These are phyloP conservation scores for Scleroderma citrinum DNA, from an alignment of 768 basidiomycete genomes.

Conservation along the genomic window DNA sequence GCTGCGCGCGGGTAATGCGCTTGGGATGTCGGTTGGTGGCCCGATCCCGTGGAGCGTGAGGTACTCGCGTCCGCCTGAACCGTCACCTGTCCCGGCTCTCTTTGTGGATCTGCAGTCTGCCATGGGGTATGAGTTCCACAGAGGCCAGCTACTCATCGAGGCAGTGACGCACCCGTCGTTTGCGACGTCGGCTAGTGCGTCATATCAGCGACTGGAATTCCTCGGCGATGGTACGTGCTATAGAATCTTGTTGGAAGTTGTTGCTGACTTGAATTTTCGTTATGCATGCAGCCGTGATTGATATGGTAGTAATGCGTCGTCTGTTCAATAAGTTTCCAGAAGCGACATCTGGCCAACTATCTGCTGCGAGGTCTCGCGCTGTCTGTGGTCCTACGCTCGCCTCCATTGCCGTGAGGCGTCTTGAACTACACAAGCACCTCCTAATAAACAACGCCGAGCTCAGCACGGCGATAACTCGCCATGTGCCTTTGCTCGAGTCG, in stretches of 20 bases:
- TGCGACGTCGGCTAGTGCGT: slow-evolving; percentile 42
- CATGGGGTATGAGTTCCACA: slow-evolving; percentile 67
- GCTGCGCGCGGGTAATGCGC: slow-evolving; percentile 52
- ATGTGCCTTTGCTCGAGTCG: slow-evolving; percentile 52
- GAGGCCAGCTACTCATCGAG: slow-evolving; percentile 59
- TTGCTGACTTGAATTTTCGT: slow-evolving; percentile 8
- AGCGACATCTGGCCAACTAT: slow-evolving; percentile 73
- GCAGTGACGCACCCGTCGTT: slow-evolving; percentile 88
- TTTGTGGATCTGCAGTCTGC: slow-evolving; percentile 52
- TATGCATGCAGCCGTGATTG: slow-evolving; percentile 72
- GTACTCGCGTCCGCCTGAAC: slow-evolving; percentile 32
- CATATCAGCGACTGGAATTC: slow-evolving; percentile 86
- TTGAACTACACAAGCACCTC: slow-evolving; percentile 64
- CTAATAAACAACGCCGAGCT: slow-evolving; percentile 67
- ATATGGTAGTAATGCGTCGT: slow-evolving; percentile 66
- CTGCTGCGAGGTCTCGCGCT: slow-evolving; percentile 61
- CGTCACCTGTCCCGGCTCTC: slow-evolving; percentile 37
- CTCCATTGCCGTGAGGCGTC: slow-evolving; percentile 55
- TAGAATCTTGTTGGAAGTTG: not conserved
- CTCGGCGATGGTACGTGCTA: slow-evolving; percentile 73
- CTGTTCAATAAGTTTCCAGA: slow-evolving; percentile 63
- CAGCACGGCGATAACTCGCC: slow-evolving; percentile 54
- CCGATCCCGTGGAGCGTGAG: slow-evolving; percentile 60
- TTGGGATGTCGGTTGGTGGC: slow-evolving; percentile 74
- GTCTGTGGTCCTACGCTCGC: slow-evolving; percentile 75